Base-by-base conservation (phyloP, 306 rosid genomes). In the Dryas drummondii region DNA sequence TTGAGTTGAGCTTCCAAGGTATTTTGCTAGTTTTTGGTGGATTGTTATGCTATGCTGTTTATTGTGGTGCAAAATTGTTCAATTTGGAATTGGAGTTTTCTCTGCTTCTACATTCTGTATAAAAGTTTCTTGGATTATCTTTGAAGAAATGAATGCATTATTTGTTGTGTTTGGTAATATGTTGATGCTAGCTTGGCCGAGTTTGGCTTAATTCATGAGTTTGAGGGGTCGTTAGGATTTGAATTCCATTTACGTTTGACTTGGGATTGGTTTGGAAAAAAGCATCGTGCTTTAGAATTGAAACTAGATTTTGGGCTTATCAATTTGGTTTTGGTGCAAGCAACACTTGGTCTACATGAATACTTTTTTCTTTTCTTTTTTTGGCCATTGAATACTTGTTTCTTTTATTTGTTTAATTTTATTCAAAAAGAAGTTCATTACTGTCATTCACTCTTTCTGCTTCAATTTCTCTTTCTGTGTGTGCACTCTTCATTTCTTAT, bases 1-100 rank as follows among this genome's bases (percentile, higher is more conserved):
- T 27, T 68, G 15, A 51, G 55, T 48, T 41, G 16, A 45, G 10
- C 9, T 7, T 48, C 56, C 59, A 7, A 72, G 77, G 77, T 73
- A 10, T 7, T 44, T 70, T 53, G 62, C 7, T n/a, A 9, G 40
- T 41, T 40, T 14, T 13, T 8, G 12, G 44, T 44, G 6, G 22
- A 56, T 3, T 54, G 52, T 40, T 40, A 70, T 51, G 62, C n/a
- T 41, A 56, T 32, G 60, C 61, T n/a, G 22, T 54, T n/a, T 8
- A 44, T 55, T 55, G 50, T 19, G 40, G 66, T 55, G 9, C 52
- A 12, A 55, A 54, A 70, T 54, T 52, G 16, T n/a, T 32, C 47
- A 17, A 10, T 1, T 40, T 57, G 65, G 65, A 55, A 26, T 55
- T 71, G 22, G 75, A 16, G 14, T 19, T 56, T 57, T 46, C 9